These are phyloP conservation scores for Coemansia nantahalensis DNA, from an alignment of 192 early-diverging fungal genomes.

Conservation along the genomic window DNA sequence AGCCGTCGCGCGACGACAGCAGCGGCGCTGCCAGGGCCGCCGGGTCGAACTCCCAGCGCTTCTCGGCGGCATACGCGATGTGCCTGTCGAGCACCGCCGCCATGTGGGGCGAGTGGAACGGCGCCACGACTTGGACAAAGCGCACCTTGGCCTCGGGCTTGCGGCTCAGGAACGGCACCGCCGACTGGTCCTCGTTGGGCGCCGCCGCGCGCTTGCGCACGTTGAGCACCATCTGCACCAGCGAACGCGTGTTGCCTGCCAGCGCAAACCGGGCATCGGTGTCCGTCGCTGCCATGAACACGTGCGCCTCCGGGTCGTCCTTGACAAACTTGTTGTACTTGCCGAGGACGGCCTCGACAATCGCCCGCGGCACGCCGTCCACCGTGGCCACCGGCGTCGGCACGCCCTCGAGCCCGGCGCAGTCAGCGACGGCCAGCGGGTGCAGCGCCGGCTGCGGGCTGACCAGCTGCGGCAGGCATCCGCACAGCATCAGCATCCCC, in stretches of 20 bases:
- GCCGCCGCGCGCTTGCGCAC: conserved; percentile 83
- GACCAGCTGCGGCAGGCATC: conserved; percentile 72
- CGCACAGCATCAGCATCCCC: conserved; percentile 78
- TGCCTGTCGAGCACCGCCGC: conserved; percentile 57
- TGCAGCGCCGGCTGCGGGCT: conserved; percentile 70
- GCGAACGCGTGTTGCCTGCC: conserved; percentile 75
- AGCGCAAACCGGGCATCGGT: conserved; percentile 72
- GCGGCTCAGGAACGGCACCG: conserved; percentile 77
- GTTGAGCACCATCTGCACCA: conserved; percentile 80
- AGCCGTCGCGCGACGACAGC: conserved; percentile 66
- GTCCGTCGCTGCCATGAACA: conserved; percentile 75
- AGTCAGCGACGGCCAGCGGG: conserved; percentile 79
- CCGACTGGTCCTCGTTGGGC: conserved; percentile 73
- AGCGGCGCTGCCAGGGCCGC: conserved; percentile 64
- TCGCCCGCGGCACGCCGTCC: conserved; percentile 63
- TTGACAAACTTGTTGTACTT: conserved; percentile 70
- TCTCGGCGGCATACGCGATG: conserved; percentile 62
- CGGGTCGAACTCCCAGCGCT: conserved; percentile 61
- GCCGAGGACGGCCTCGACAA: conserved; percentile 73
- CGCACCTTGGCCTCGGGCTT: conserved; percentile 77
- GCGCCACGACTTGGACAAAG: conserved; percentile 65
- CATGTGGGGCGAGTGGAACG: conserved; percentile 76
- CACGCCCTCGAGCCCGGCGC: conserved; percentile 71
- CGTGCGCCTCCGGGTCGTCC: conserved; percentile 50
- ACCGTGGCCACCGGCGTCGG: conserved; percentile 83